Percentiles rank a stretch among this genome's conserved stretches.
Evolutionary conservation across 2,329 filamentous ascomycete species (phyloP).

Genomic region (Chaetomiaceae sp.): DNA sequence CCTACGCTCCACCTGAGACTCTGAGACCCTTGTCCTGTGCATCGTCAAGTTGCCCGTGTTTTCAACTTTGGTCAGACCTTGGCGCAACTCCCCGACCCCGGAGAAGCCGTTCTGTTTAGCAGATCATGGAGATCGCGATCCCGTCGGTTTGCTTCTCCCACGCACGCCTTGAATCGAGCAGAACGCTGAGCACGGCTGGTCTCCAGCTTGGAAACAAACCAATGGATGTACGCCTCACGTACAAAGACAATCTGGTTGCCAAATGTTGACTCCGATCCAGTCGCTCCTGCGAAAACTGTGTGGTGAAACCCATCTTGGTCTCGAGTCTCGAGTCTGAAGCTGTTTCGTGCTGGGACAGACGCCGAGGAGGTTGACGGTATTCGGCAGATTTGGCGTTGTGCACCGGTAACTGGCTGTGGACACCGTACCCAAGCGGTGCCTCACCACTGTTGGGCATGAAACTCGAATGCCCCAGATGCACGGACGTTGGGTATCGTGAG

Average conservation of each 20-base stretch:
- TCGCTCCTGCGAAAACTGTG: too few relatives aligned
- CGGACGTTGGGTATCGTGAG: background rate
- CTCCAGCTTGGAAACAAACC: too few relatives aligned
- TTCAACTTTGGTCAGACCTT: background rate
- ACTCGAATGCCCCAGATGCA: background rate
- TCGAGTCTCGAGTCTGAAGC: too few relatives aligned
- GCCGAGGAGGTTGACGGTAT: too few relatives aligned
- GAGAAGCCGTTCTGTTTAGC: background rate
- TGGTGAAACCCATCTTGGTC: too few relatives aligned
- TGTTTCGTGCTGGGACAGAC: too few relatives aligned
- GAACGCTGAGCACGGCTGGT: background rate
- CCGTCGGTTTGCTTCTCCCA: background rate
- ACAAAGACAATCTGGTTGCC: too few relatives aligned
- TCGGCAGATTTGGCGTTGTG: too few relatives aligned
- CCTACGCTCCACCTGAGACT: background rate
- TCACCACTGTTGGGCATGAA: slow-evolving; percentile 3
- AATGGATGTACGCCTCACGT: too few relatives aligned
- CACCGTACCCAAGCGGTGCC: background rate
- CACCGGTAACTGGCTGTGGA: background rate
- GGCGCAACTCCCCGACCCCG: background rate
- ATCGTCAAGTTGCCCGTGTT: background rate
- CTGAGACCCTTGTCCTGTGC: background rate
- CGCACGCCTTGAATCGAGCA: background rate
- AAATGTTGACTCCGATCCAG: too few relatives aligned
- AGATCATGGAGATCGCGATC: slow-evolving; percentile 1